Conservation (phyloP, 179 eudicot genomes). For the Actinidia arguta region DNA sequence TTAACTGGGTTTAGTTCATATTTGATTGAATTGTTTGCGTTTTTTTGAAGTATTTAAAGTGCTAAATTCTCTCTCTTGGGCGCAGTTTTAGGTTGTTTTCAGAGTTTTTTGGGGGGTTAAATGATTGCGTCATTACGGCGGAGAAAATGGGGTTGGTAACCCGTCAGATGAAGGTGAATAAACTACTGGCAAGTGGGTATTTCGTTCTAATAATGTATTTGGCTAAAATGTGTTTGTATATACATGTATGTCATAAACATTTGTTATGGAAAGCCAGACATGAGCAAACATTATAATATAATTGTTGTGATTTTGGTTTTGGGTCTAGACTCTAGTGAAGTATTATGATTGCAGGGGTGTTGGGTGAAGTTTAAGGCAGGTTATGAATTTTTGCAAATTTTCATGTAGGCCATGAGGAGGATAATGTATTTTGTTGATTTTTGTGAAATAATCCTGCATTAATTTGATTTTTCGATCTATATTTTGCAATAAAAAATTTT, state of each 20-base stretch:
- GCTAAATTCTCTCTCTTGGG: background rate
- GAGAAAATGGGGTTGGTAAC: conserved; percentile 11
- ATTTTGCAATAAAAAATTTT: background rate
- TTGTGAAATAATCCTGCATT: background rate
- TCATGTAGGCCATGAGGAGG: background rate
- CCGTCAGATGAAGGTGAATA: conserved; percentile 7
- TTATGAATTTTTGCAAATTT: background rate
- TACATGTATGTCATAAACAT: background rate
- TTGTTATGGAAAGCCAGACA: background rate
- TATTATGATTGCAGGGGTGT: background rate
- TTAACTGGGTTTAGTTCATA: too few relatives aligned
- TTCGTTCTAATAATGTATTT: background rate
- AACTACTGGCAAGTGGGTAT: background rate
- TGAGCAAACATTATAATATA: background rate
- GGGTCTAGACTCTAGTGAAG: background rate
- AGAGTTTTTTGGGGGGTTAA: background rate
- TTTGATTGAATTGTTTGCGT: background rate
- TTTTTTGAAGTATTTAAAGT: background rate
- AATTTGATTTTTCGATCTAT: too few relatives aligned
- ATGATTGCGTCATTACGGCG: background rate
- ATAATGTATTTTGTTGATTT: background rate
- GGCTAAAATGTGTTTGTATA: background rate
- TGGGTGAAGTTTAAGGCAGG: background rate
- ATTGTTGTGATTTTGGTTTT: background rate
- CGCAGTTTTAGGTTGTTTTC: background rate